Evolutionary conservation across 2,329 filamentous ascomycete species (phyloP), one percentile per base, ranked within the genome.

Genomic region (Graphilbum sp.): DNA sequence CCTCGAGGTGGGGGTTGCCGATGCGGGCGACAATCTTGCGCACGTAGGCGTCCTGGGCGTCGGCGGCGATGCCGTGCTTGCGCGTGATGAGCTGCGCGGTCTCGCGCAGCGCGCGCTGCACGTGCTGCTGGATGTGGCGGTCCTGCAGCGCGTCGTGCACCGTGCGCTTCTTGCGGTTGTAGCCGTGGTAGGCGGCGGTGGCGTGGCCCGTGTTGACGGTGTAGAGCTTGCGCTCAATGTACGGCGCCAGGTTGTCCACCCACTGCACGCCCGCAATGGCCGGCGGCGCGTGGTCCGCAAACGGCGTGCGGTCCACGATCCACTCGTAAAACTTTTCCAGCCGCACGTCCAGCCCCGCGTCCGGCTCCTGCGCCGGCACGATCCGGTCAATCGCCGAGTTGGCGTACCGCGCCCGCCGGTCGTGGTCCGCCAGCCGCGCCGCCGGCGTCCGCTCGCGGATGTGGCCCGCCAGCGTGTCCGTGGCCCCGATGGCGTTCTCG

Each of bases 281-380:
- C 6, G 86, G 87, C 49, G 73, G 69, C 38, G 69, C 67, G 44
- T 70, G 63, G 45, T 78, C 72, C 46, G 77, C 69, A 60, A 96
- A 95, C 2, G 88, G 88, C 33, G 75, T 79, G 56, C 75, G 66
- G 55, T 98, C 90, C 37, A 98, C 87, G 30, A 90, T 88, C 90
- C 90, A 98, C 66, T 98, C 90, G 64, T 84, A 95, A 69, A 96
- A 98, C 64, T 90, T 90, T 70, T 98, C 90, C 35, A 98, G 86
- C 52, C 79, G 87, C 48, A 98, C 90, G 53, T 95, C 78, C 33
- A 98, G 71, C 40, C 86, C 86, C 19, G 79, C 73, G 50, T 83
- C 64, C 36, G 74, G 63, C 43, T 85, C 78, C 63, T 96, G 90
- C 32, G 85, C 83, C 13, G 90, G 90, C 19, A 96, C 90, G 55